Conservation (phyloP, 306 rosid species). For the Comarum palustre region DNA sequence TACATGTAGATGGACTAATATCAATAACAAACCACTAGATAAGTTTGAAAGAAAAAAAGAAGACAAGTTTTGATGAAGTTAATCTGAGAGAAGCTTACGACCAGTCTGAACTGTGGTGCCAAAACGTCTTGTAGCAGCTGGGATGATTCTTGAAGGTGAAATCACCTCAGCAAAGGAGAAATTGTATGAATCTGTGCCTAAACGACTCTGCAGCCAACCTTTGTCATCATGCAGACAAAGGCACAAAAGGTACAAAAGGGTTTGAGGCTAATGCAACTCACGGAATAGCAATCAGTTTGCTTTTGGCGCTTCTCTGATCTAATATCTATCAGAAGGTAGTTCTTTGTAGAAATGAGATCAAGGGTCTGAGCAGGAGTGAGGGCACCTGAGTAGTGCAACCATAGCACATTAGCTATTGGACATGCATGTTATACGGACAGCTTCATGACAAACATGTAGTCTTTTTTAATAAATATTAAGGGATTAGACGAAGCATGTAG, state of each 20-base stretch:
- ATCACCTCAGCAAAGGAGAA: constrained; percentile 73
- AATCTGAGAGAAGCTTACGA: constrained; percentile 50
- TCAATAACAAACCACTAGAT: constrained; percentile 16
- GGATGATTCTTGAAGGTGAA: constrained; percentile 80
- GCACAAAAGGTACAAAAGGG: not conserved
- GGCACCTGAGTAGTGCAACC: constrained; percentile 51
- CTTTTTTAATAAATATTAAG: no score
- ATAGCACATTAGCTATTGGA: constrained; percentile 17
- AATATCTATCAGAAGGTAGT: constrained; percentile 61
- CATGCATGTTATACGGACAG: not conserved
- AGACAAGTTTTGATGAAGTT: not conserved
- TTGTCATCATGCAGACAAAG: constrained; percentile 5
- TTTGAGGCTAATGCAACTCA: constrained; percentile 46
- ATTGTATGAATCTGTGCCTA: constrained; percentile 77
- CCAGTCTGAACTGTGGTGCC: constrained; percentile 51
- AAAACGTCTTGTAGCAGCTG: constrained; percentile 49
- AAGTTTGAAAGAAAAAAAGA: not conserved
- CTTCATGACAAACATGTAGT: not conserved
- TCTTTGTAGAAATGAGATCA: constrained; percentile 62
- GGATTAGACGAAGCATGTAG: not conserved
- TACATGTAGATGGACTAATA: not conserved
- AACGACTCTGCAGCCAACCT: constrained; percentile 92
- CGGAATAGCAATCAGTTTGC: constrained; percentile 73
- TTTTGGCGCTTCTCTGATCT: constrained; percentile 78
- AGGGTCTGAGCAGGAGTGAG: constrained; percentile 90